Percentiles rank a stretch among this genome's conserved stretches.
These are phyloP conservation scores for Ceratobasidium sp. DNA, from an alignment of 1,284 basidiomycete genomes.

Conservation along the genomic window DNA sequence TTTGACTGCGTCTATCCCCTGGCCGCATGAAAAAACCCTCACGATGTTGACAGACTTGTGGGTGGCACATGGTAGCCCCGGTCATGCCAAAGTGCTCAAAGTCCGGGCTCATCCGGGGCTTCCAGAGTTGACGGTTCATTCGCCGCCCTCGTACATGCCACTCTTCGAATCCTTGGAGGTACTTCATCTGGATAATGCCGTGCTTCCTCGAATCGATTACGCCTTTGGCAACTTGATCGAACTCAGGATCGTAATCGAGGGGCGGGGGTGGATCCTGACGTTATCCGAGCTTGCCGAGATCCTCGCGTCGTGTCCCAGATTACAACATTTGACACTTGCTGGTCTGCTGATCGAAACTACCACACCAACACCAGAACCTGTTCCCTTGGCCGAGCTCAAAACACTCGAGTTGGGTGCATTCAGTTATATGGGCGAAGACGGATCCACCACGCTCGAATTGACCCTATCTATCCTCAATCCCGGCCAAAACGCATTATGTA, in stretches of 20 bases:
- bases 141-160: not conserved
- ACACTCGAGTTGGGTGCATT: too few species aligned
- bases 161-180: not conserved
- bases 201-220: not conserved
- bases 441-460: too few species aligned
- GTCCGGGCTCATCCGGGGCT: not conserved
- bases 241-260: not conserved
- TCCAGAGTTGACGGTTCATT: not conserved
- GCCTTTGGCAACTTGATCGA: not conserved
- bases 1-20: not conserved
- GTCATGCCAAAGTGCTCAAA: not conserved
- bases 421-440: too few species aligned
- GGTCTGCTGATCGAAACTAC: not conserved
- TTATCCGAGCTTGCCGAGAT: not conserved
- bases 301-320: not conserved
- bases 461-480: too few species aligned
- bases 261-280: not conserved
- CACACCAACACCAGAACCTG: too few species aligned
- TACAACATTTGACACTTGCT: not conserved
- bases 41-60: not conserved
- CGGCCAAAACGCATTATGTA: too few species aligned
- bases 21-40: not conserved
- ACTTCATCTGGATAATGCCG: not conserved
- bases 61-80: not conserved
- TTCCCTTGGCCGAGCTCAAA: too few species aligned